Conservation (phyloP, 805 yeast species). For the Pichia deserticola region DNA sequence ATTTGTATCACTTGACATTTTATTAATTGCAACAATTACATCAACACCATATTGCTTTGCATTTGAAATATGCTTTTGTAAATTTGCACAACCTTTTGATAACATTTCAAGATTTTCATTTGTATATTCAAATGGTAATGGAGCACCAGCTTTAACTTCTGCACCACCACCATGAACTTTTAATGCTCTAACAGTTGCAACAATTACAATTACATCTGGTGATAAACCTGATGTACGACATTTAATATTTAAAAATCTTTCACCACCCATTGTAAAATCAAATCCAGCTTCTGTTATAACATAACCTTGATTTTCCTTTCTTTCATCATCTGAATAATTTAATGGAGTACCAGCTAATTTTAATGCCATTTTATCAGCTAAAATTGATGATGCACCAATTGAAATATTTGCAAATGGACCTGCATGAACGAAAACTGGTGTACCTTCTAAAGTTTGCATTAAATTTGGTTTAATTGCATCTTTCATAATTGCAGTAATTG, state of each 20-base stretch:
- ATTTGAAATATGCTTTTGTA: conserved; percentile 84
- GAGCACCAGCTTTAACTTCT: conserved; percentile 88
- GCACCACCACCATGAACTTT: conserved; percentile 97
- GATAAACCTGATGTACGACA: conserved; percentile 83
- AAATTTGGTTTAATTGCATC: conserved; percentile 95
- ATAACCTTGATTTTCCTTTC: conserved; percentile 52
- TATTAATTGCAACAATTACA: conserved; percentile 91
- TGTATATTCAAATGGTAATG: conserved; percentile 74
- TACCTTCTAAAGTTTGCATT: conserved; percentile 97
- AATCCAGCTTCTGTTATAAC: conserved; percentile 98
- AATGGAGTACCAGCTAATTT: conserved; percentile 72
- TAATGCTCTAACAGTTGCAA: conserved; percentile 94
- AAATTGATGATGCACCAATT: conserved; percentile 91
- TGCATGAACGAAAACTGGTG: conserved; percentile 95
- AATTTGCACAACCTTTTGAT: conserved; percentile 73
- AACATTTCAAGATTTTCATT: conserved; percentile 76
- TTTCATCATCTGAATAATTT: conserved; percentile 28
- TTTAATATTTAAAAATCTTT: conserved; percentile 91
- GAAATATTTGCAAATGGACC: conserved; percentile 98
- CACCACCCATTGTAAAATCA: conserved; percentile 99
- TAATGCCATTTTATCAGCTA: conserved; percentile 89
- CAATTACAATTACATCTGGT: conserved; percentile 89
- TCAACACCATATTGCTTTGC: conserved; percentile 82
- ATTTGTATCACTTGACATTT: conserved; percentile 72
- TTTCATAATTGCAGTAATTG: conserved; percentile 86